These are phyloP conservation scores for Cystobasidiopsis lactophilus DNA, from an alignment of 768 basidiomycete species.

Conservation along the genomic window DNA sequence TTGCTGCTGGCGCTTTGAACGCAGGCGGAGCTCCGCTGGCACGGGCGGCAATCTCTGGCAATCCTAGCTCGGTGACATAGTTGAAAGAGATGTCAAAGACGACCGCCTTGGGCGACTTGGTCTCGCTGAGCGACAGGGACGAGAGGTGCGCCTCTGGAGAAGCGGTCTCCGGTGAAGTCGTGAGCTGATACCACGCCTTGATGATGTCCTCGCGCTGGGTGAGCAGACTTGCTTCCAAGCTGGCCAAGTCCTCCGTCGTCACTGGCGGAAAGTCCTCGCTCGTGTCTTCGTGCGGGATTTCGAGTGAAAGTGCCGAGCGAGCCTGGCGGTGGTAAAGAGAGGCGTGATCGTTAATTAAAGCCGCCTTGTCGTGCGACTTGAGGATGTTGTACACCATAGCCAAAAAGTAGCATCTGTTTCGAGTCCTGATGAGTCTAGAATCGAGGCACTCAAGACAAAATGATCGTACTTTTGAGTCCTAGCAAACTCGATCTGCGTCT, in stretches of 20 bases:
- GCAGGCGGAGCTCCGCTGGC: not conserved
- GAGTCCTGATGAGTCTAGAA: not conserved
- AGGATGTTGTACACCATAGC: not conserved
- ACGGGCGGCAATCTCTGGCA: not conserved
- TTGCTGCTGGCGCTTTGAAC: not conserved
- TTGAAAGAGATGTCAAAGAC: conserved; percentile 1
- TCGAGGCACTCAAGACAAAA: not conserved
- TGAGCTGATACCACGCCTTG: not conserved
- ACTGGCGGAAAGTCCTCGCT: not conserved
- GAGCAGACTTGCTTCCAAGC: not conserved
- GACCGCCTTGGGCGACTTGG: not conserved
- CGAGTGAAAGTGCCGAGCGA: not conserved
- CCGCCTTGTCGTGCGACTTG: not conserved
- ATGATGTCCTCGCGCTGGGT: not conserved
- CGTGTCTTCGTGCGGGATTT: not conserved
- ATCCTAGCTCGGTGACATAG: not conserved
- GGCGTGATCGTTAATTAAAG: not conserved
- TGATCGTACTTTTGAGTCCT: not conserved
- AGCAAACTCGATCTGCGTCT: not conserved
- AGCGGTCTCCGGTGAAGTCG: not conserved
- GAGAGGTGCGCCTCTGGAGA: not conserved
- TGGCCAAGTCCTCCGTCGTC: not conserved
- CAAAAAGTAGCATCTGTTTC: not conserved
- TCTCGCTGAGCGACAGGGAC: not conserved
- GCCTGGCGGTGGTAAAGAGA: not conserved